Conservation (phyloP, 2,329 filamentous ascomycete genomes). For the Penicillium italicum region DNA sequence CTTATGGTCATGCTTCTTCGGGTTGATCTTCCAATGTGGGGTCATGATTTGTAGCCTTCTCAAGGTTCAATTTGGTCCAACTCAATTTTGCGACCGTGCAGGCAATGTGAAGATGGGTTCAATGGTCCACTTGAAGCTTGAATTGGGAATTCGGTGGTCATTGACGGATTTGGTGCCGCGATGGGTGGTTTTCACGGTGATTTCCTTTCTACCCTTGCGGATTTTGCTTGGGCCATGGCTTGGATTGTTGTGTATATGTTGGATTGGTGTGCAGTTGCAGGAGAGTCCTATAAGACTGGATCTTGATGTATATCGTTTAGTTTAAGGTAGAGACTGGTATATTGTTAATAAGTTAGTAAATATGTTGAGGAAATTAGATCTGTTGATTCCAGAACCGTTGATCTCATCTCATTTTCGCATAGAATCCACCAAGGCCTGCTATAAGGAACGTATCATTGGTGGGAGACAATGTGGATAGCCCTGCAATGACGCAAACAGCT, state of each 20-base stretch:
- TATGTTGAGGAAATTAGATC: neutral
- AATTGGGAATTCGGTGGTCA: neutral
- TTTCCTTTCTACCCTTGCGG: neutral
- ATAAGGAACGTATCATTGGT: neutral
- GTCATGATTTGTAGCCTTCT: too few relatives aligned
- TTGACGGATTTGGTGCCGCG: neutral
- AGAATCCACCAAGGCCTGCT: neutral
- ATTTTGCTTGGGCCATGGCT: neutral
- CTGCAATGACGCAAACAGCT: neutral
- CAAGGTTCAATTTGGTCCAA: neutral
- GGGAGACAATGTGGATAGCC: neutral
- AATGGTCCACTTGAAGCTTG: neutral
- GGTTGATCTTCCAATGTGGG: neutral
- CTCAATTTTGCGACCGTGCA: neutral
- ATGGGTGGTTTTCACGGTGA: neutral
- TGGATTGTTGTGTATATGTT: neutral
- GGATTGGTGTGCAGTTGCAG: neutral
- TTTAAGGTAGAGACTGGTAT: too few relatives aligned
- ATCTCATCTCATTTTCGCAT: neutral
- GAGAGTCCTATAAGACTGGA: too few relatives aligned
- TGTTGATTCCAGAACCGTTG: neutral
- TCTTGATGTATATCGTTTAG: too few relatives aligned
- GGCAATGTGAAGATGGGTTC: neutral
- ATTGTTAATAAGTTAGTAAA: too few relatives aligned
- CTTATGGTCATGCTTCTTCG: too few relatives aligned